phyloP scores from a whole-genome alignment of 305 asterid species.

The Rubia occidens region DNA sequence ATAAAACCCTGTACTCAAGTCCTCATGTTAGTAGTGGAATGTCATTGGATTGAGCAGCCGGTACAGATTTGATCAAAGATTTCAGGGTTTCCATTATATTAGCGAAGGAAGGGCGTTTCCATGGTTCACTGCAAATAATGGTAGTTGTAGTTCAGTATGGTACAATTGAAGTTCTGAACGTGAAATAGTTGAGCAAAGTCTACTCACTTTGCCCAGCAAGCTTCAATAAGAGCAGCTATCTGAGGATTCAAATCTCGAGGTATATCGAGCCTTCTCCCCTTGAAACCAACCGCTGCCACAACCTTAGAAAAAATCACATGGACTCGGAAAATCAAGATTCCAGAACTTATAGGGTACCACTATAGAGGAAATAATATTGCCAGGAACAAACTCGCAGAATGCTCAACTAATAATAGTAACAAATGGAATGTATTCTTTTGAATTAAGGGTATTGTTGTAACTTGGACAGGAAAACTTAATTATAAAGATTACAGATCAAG shows the following conservation, averaged over 20 bases:
- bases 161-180: neutral
- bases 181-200: constrained; percentile 13
- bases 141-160: neutral
- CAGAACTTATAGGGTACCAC: neutral
- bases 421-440: neutral
- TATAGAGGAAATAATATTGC: neutral
- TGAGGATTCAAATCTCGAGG: constrained; percentile 69
- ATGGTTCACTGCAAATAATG: constrained; percentile 55
- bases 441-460: neutral
- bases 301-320: constrained; percentile 40
- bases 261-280: constrained; percentile 71
- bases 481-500: neutral
- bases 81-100: constrained; percentile 64
- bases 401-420: neutral
- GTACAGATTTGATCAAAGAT: constrained; percentile 43
- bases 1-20: constrained; percentile 10
- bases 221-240: constrained; percentile 59
- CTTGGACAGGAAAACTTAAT: neutral
- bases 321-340: neutral
- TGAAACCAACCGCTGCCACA: constrained; percentile 88
- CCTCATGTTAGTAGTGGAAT: constrained; percentile 36
- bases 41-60: constrained; percentile 43
- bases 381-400: neutral
- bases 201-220: constrained; percentile 90
- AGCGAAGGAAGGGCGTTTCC: constrained; percentile 80